Evolutionary conservation across 257 asterid genomes (phyloP).

Genomic region (Ilex asprella): DNA sequence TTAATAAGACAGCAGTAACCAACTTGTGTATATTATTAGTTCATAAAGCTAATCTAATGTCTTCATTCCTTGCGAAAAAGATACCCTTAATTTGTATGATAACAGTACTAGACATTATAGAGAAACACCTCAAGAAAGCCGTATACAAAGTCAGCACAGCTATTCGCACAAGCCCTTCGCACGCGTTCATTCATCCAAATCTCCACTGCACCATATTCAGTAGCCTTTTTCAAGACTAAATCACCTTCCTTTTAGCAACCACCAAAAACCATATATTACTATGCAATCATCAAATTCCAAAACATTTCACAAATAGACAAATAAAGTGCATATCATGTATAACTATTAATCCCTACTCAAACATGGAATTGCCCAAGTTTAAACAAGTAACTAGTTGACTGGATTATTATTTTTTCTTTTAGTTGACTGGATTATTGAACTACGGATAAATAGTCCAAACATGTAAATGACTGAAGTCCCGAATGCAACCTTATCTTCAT

Average conservation of each 20-base stretch:
- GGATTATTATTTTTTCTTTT: too few relatives aligned
- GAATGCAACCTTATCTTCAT: neutral
- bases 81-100: neutral
- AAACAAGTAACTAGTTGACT: neutral
- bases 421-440: neutral
- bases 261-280: constrained; percentile 9
- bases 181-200: constrained; percentile 99
- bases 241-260: constrained; percentile 50
- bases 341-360: neutral
- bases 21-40: neutral
- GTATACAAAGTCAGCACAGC: constrained; percentile 91
- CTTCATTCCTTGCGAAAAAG: neutral
- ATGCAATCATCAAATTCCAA: too few relatives aligned
- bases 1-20: neutral
- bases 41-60: neutral
- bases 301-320: too few relatives aligned
- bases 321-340: neutral
- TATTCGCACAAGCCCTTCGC: constrained; percentile 86
- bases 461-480: neutral
- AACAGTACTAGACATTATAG: constrained; percentile 11
- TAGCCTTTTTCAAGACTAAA: constrained; percentile 77
- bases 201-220: constrained; percentile 99
- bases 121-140: constrained; percentile 83
- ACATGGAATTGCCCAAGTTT: neutral
- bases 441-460: neutral